Evolutionary conservation across 1,139 yeast genomes (phyloP).

Genomic region (Wickerhamomyces sp.): DNA sequence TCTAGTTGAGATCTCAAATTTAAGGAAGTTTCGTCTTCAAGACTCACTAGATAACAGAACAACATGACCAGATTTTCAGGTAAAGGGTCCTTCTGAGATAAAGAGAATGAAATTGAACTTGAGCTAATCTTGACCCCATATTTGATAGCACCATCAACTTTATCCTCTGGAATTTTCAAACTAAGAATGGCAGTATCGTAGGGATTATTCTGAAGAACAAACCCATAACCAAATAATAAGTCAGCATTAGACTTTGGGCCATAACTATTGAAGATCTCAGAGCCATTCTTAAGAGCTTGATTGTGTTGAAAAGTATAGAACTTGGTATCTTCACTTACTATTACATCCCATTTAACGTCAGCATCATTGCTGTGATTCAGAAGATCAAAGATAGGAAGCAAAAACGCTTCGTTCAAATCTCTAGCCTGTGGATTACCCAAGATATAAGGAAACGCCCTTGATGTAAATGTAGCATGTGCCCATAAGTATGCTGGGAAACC

Average conservation of each 20-base stretch:
- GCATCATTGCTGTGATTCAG: constrained; percentile 65
- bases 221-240: constrained; percentile 55
- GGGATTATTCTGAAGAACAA: constrained; percentile 54
- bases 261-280: constrained; percentile 70
- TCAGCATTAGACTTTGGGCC: constrained; percentile 88
- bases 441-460: constrained; percentile 75
- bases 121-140: constrained; percentile 45
- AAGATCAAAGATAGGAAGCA: constrained; percentile 75
- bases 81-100: constrained; percentile 31
- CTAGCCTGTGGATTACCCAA: constrained; percentile 29
- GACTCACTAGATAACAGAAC: constrained; percentile 48
- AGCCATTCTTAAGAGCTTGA: constrained; percentile 28
- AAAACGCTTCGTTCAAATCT: constrained; percentile 53
- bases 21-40: constrained; percentile 37
- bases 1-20: constrained; percentile 53
- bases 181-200: constrained; percentile 61
- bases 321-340: constrained; percentile 14
- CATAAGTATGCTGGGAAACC: constrained; percentile 65
- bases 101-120: constrained; percentile 26
- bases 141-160: constrained; percentile 27
- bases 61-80: constrained; percentile 46
- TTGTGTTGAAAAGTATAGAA: constrained; percentile 32
- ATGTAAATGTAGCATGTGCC: constrained; percentile 66
- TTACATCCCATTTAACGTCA: constrained; percentile 59
- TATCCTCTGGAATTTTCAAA: constrained; percentile 41